These are phyloP conservation scores for Blastocystis sp. DNA, from an alignment of 352 stramenopile species.

Conservation along the genomic window DNA sequence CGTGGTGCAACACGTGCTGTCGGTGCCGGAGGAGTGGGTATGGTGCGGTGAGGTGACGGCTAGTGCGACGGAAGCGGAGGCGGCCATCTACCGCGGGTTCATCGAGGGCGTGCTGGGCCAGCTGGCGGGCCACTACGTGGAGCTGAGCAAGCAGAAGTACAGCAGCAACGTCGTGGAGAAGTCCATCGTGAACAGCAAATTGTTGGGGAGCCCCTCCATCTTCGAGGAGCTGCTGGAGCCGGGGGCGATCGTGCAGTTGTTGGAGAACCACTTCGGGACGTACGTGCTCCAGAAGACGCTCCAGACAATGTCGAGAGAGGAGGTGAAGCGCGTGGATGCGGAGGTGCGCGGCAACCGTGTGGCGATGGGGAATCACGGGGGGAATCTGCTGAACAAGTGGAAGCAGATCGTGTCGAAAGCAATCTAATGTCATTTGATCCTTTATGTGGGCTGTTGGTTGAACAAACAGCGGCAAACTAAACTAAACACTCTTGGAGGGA, in stretches of 20 bases:
- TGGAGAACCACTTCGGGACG: constrained; percentile 55
- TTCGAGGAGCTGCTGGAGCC: constrained; percentile 36
- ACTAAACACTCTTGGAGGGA: neutral
- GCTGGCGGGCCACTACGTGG: constrained; percentile 40
- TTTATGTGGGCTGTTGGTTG: constrained; percentile 29
- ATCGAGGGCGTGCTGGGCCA: neutral
- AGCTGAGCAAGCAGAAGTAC: constrained; percentile 65
- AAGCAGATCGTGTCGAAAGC: constrained; percentile 58
- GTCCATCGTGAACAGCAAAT: constrained; percentile 31
- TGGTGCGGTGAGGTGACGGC: neutral
- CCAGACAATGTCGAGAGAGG: constrained; percentile 12
- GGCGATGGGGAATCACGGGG: neutral
- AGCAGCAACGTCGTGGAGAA: neutral
- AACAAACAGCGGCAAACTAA: constrained; percentile 11
- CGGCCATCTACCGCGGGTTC: no score
- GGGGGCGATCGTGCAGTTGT: constrained; percentile 13
- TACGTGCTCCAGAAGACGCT: constrained; percentile 64
- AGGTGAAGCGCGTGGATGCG: neutral
- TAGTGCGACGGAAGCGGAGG: no score
- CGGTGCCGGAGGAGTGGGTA: neutral
- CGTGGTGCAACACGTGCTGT: constrained; percentile 58
- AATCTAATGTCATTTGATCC: constrained; percentile 50
- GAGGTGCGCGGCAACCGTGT: neutral
- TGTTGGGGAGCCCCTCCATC: constrained; percentile 4
- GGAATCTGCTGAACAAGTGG: constrained; percentile 54